A percentile compares a stretch with the other conserved stretches of the same genome.
Evolutionary conservation across 2,329 filamentous ascomycete genomes (phyloP).

Genomic region (Lizonia empirigonia): DNA sequence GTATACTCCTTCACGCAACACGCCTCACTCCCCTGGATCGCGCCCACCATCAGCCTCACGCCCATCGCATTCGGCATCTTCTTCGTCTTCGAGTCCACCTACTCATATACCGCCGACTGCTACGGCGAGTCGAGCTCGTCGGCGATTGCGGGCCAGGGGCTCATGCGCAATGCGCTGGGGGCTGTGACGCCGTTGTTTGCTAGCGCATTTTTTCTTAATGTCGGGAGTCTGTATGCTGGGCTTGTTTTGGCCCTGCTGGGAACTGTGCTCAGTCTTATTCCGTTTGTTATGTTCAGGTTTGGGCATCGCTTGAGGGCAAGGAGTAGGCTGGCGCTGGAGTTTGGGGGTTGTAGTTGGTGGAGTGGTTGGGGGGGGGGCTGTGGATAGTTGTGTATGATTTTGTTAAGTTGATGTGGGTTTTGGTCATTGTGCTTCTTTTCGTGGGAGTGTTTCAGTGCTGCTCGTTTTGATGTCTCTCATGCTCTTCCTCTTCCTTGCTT

Average conservation of each 20-base stretch:
- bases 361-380: neutral
- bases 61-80: slow-evolving; percentile 60
- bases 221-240: slow-evolving; percentile 60
- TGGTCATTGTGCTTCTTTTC: no score
- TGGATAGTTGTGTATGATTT: no score
- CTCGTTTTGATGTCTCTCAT: no score
- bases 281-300: slow-evolving; percentile 54
- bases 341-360: slow-evolving; percentile 15
- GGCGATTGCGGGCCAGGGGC: slow-evolving; percentile 57
- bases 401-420: no score
- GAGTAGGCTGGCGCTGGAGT: slow-evolving; percentile 49
- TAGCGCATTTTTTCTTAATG: slow-evolving; percentile 59
- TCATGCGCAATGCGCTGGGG: slow-evolving; percentile 60
- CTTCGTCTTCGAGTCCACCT: slow-evolving; percentile 56
- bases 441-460: no score
- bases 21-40: slow-evolving; percentile 56
- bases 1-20: slow-evolving; percentile 63
- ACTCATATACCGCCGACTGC: slow-evolving; percentile 60
- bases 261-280: slow-evolving; percentile 50
- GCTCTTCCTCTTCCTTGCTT: no score
- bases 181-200: slow-evolving; percentile 60
- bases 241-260: slow-evolving; percentile 56
- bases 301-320: slow-evolving; percentile 48
- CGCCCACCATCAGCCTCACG: slow-evolving; percentile 56
- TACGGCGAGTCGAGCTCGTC: slow-evolving; percentile 55